Base-by-base conservation (phyloP, 1,139 yeast genomes). In the Zygoascus sp. region DNA sequence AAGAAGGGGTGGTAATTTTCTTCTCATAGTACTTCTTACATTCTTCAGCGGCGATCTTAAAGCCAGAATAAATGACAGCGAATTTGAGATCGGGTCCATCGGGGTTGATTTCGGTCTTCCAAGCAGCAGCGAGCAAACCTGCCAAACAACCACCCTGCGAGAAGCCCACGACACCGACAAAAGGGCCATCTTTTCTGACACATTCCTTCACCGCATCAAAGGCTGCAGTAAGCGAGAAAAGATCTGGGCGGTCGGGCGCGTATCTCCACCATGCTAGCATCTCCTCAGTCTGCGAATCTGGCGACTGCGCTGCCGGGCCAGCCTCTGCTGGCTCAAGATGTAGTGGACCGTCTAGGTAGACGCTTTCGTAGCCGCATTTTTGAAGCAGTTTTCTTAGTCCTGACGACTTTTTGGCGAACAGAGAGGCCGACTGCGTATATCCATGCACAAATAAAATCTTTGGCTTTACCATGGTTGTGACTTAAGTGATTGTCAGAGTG, bases 91-190 rank as follows among this genome's bases (percentile, higher is more conserved):
- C 70, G 7, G 73, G 73, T 46, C 73, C 77, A 32, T 62, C 45
- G 2, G 62, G 61, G 16, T 56, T 57, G 2, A 32, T 21, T 13
- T 64, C 46, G 7, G 58, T 50, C 17, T 56, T 57, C 37, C 61
- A 56, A 48, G 47, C 48, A 25, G 58, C 59, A 45, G 69, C 60
- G 32, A 62, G 52, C 2, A 62, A 50, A 5, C 69, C 79, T 1
- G 94, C 79, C 62, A 92, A 69, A 3, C 95, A 95, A 1, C 96
- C 94, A 53, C 98, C 98, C 64, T 92, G 97, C 16, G 94, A 83
- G 62, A 90, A 92, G 2, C 97, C 97, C 47, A 92, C 68, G 23
- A 90, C 73, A 2, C 97, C 97, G 48, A 81, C 83, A 60, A 83
- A 89, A 0, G 97, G 97, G 0, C 97, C 97, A 53, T 88, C 73